phyloP scores from a whole-genome alignment of 169 alveolate species.

The Theileria annulata region DNA sequence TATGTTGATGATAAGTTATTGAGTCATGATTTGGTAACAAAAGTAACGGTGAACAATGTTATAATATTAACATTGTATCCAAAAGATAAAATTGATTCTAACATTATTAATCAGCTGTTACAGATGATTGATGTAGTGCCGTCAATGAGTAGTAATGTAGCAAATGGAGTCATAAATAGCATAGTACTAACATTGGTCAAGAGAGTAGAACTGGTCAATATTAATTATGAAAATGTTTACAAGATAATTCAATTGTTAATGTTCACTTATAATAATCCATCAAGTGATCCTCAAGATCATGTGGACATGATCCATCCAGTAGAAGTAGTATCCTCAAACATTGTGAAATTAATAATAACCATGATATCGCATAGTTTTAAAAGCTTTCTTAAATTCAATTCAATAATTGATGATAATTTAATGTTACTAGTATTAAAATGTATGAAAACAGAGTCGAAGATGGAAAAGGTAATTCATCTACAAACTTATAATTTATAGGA shows the following conservation, averaged over 20 bases:
- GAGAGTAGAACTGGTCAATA: background rate
- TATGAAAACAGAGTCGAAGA: background rate
- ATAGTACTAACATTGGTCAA: background rate
- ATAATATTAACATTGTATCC: constrained; percentile 25
- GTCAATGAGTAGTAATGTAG: background rate
- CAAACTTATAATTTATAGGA: background rate
- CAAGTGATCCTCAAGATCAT: background rate
- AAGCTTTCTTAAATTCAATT: background rate
- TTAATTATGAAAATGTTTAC: background rate
- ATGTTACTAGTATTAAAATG: background rate
- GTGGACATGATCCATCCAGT: background rate
- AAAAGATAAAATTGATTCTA: constrained; percentile 33
- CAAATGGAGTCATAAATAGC: background rate
- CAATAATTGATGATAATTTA: background rate
- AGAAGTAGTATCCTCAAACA: background rate
- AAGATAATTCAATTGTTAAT: background rate
- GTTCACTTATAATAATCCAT: background rate
- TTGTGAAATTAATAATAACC: background rate
- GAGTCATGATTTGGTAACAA: background rate
- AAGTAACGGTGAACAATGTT: constrained; percentile 10
- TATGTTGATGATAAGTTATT: background rate
- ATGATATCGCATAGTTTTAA: background rate
- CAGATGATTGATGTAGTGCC: constrained; percentile 16
- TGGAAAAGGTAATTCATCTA: background rate
- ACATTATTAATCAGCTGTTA: constrained; percentile 25